Conservation (phyloP, 306 rosid species). For the Castanopsis chinensis region DNA sequence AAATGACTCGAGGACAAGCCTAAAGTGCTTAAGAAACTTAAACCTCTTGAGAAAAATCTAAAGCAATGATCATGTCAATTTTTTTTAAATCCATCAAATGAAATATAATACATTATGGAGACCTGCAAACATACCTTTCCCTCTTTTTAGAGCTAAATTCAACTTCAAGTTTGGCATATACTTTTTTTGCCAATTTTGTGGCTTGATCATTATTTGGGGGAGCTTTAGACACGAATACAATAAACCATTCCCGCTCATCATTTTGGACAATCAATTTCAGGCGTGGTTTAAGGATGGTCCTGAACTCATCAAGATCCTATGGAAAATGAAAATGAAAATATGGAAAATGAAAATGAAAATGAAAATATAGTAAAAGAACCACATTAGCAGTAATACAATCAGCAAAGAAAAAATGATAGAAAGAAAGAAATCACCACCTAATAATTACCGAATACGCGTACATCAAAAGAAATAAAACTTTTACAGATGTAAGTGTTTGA, state of each 20-base stretch:
- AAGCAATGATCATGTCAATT: neutral
- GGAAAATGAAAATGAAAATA: conserved; percentile 22
- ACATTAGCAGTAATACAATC: conserved; percentile 16
- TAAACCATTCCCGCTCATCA: conserved; percentile 98
- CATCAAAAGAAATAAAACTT: neutral
- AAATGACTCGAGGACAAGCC: neutral
- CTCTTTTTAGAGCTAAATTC: conserved; percentile 92
- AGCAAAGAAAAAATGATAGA: conserved; percentile 16
- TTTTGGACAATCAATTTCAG: conserved; percentile 92
- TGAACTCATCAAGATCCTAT: conserved; percentile 97
- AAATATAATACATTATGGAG: neutral
- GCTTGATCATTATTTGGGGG: conserved; percentile 88
- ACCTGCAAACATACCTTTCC: conserved; percentile 68
- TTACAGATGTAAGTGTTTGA: neutral
- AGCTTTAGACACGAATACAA: conserved; percentile 90
- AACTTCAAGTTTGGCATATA: conserved; percentile 89
- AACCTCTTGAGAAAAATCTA: neutral
- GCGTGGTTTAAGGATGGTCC: conserved; percentile 96
- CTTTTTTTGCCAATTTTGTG: conserved; percentile 79
- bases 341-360: conserved; percentile 18
- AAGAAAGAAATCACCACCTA: neutral
- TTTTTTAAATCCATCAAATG: conserved; percentile 1
- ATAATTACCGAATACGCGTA: neutral
- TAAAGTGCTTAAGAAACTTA: neutral
- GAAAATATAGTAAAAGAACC: conserved; percentile 17